Conservation (phyloP, 305 asterid species). For the Fraxinus paxiana region DNA sequence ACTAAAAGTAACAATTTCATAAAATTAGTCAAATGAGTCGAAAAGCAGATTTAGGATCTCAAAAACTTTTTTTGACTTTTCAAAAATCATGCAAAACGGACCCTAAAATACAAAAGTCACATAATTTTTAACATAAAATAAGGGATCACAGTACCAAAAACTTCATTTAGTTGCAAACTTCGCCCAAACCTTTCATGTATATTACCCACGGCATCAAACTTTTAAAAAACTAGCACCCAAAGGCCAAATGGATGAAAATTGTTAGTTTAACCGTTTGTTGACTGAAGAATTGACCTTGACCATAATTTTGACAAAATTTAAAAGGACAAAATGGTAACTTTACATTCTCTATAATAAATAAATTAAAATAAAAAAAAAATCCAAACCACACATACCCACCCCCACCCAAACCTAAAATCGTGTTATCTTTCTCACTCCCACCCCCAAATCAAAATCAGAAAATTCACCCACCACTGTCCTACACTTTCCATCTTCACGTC, state of each 20-base stretch:
- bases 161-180: no score
- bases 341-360: no score
- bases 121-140: not conserved
- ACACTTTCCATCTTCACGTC: not conserved
- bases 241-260: not conserved
- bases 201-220: not conserved
- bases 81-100: not conserved
- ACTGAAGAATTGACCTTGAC: not conserved
- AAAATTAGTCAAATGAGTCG: not conserved
- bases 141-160: not conserved
- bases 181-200: not conserved
- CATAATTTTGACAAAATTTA: no score
- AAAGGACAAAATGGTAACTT: not conserved
- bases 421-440: not conserved
- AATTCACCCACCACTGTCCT: not conserved
- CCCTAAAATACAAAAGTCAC: not conserved
- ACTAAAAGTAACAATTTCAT: not conserved
- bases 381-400: no score
- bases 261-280: not conserved
- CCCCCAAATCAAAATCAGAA: not conserved
- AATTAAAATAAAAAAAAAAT: no score
- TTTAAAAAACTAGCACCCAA: not conserved
- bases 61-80: no score
- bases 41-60: not conserved
- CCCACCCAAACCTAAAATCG: no score